Percentiles rank a stretch among this genome's conserved stretches.
Evolutionary conservation across 257 asterid species (phyloP).

Genomic region (Nicotiana paniculata): DNA sequence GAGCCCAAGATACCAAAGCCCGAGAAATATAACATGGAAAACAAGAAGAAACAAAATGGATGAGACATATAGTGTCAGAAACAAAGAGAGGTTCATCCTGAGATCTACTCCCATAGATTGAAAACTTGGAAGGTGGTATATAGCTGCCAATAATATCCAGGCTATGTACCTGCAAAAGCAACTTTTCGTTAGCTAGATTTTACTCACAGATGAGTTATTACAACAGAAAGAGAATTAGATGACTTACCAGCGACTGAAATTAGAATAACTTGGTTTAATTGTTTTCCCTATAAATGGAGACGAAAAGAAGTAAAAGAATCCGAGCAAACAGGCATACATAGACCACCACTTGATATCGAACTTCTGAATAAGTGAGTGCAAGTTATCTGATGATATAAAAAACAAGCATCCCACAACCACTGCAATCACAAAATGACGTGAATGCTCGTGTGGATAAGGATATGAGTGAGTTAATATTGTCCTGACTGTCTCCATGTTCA

Average conservation of each 20-base stretch:
- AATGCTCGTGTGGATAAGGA: conserved; percentile 96
- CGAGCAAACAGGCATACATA: conserved; percentile 97
- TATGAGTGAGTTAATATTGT: conserved; percentile 82
- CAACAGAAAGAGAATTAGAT: not conserved
- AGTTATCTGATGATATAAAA: conserved; percentile 93
- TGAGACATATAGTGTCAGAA: conserved; percentile 73
- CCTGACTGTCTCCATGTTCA: conserved; percentile 88
- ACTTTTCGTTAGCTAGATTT: not conserved
- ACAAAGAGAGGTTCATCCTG: conserved; percentile 94
- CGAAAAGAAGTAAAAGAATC: conserved; percentile 97
- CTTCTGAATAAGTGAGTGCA: conserved; percentile 94
- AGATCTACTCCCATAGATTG: conserved; percentile 98
- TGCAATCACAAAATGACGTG: conserved; percentile 91
- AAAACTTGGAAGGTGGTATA: conserved; percentile 98
- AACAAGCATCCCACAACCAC: conserved; percentile 91
- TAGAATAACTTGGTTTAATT: conserved; percentile 94
- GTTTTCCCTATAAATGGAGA: conserved; percentile 96
- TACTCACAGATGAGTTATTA: not conserved
- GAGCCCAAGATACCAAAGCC: conserved; percentile 92
- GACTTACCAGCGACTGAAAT: conserved; percentile 88
- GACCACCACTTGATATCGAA: conserved; percentile 99
- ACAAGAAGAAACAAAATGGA: conserved; percentile 91
- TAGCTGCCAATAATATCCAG: conserved; percentile 91
- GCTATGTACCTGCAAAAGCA: conserved; percentile 70
- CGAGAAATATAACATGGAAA: conserved; percentile 80